A percentile compares a stretch with the other conserved stretches of the same genome.
Conservation (phyloP, 345 rosid species). For the Triadica sebifera region DNA sequence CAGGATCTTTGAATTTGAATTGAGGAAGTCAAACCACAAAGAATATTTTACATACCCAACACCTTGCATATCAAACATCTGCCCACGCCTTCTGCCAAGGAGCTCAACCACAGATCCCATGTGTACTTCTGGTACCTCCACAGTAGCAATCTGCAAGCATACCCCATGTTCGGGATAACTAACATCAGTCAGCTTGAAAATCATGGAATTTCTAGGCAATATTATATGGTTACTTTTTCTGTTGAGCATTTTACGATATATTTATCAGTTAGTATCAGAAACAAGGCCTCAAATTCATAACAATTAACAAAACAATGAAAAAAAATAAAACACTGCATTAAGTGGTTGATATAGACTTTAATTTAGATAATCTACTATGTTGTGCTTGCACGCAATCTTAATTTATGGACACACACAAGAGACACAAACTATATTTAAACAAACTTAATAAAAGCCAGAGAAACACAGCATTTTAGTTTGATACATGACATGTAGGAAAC, state of each 20-base stretch:
- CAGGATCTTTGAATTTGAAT: too few relatives aligned
- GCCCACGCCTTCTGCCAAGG: constrained; percentile 93
- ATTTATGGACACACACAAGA: constrained; percentile 11
- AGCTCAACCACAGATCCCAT: constrained; percentile 98
- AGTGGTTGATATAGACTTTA: not conserved
- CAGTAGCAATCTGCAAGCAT: constrained; percentile 71
- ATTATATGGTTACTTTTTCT: not conserved
- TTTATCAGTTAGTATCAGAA: constrained; percentile 3
- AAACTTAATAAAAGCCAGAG: not conserved
- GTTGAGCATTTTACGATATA: constrained; percentile 5
- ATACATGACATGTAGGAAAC: not conserved
- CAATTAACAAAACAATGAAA: not conserved
- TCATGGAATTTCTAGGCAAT: not conserved
- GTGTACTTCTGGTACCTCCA: constrained; percentile 92
- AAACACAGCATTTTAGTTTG: not conserved
- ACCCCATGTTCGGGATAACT: constrained; percentile 6
- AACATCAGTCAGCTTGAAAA: not conserved
- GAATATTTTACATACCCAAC: constrained; percentile 52
- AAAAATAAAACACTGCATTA: not conserved
- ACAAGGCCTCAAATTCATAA: constrained; percentile 5
- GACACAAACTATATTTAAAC: not conserved
- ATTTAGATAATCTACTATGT: not conserved
- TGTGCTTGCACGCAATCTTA: not conserved
- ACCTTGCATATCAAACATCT: constrained; percentile 91
- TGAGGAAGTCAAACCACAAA: constrained; percentile 8